Evolutionary conservation across 2,329 filamentous ascomycete species (phyloP), one percentile per base, ranked within the genome.

Genomic region (Xylariales sp.): DNA sequence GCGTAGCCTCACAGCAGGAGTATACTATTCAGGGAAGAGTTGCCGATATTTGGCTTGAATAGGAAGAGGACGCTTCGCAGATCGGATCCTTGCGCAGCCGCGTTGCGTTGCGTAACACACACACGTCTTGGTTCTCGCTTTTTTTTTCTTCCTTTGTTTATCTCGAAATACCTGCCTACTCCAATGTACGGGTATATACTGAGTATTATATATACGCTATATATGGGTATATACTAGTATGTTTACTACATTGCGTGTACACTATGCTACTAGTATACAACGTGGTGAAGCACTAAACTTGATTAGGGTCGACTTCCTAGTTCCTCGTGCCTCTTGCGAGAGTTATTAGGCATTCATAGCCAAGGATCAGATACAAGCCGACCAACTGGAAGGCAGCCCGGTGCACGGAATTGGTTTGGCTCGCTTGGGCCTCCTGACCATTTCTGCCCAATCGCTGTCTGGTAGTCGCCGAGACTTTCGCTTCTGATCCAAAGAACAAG

Each of bases 331-430:
- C 73, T 75, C 73, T 70, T 69, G 58, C 64, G 69, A 72, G 69
- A 72, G 69, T 74, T 73, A 67, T 75, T 71, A 75, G 74, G 73
- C 74, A 74, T 72, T 72, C 74, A 75, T 75, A 71, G 74, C 71
- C 74, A 73, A 75, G 76, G 76, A 75, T 76, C 68, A 73, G 70
- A 69, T 76, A 77, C 66, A 70, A 72, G 70, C 78, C 79, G 79
- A 76, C 82, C 82, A 84, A 82, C 81, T 80, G 81, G 81, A 83
- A 81, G 75, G 69, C 73, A 80, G 77, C 76, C 81, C 77, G 81
- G 75, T 68, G 71, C 69, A 75, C 77, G 73, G 76, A 78, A 77
- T 72, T 73, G 74, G 75, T 72, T 68, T 73, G 65, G 73, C 72
- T 80, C 78, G 80, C 80, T 81, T 80, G 79, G 78, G 77, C 80